Percentiles rank a stretch among this genome's conserved stretches.
These are phyloP conservation scores for Alternaria sp. DNA, from an alignment of 2,329 filamentous ascomycete genomes.

Conservation along the genomic window DNA sequence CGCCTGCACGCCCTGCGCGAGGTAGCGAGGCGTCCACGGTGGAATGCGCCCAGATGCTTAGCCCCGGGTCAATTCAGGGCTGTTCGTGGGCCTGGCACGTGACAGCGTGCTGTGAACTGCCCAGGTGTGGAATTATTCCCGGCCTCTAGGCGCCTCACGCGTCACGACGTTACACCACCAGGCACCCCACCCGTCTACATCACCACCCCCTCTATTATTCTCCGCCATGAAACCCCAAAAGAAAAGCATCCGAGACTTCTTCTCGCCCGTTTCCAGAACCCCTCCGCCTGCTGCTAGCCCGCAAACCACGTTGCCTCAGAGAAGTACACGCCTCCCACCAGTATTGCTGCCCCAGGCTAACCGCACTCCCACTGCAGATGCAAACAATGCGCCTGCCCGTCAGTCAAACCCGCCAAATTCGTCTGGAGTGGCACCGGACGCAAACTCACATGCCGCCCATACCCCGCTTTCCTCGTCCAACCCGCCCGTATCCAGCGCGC, in stretches of 20 bases:
- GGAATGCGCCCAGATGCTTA: background rate
- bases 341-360: background rate
- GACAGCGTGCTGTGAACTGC: constrained; percentile 17
- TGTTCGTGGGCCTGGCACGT: constrained; percentile 12
- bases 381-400: constrained; percentile 1
- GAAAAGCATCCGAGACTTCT: constrained; percentile 55
- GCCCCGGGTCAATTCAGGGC: background rate
- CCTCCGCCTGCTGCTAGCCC: constrained; percentile 14
- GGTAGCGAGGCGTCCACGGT: background rate
- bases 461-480: background rate
- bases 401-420: background rate
- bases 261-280: constrained; percentile 49
- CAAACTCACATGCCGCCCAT: background rate
- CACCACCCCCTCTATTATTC: background rate
- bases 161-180: constrained; percentile 1
- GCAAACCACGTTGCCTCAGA: constrained; percentile 27
- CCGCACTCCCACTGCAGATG: background rate
- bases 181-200: background rate
- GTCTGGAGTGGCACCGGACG: background rate
- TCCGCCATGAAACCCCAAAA: constrained; percentile 26
- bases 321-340: constrained; percentile 18
- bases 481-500: constrained; percentile 7
- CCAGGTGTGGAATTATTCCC: background rate
- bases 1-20: background rate
- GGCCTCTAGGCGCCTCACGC: background rate